Conservation (phyloP, 768 basidiomycete species). For the Mycena leptocephala region DNA sequence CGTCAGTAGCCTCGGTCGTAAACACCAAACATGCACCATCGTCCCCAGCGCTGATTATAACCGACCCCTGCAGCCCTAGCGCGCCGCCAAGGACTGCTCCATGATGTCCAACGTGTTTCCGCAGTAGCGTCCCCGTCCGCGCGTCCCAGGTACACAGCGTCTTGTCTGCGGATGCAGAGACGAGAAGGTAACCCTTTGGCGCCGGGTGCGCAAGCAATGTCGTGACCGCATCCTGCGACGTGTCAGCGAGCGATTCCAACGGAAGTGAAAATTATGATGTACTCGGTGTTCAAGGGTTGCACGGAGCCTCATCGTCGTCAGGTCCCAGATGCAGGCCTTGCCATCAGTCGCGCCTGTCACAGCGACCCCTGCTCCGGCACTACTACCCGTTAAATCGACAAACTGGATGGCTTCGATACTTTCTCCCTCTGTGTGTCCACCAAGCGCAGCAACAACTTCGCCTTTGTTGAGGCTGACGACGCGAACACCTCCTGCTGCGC, state of each 20-base stretch:
- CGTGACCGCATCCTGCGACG: constrained; percentile 85
- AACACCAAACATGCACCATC: constrained; percentile 92
- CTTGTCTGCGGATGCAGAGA: constrained; percentile 91
- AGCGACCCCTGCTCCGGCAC: constrained; percentile 72
- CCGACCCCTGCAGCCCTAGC: constrained; percentile 77
- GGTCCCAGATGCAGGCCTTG: constrained; percentile 95
- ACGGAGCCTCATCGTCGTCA: constrained; percentile 87
- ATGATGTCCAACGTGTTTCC: constrained; percentile 88
- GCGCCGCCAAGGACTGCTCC: constrained; percentile 84
- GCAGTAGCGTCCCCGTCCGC: constrained; percentile 84
- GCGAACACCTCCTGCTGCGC: constrained; percentile 87
- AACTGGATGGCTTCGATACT: constrained; percentile 92
- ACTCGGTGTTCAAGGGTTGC: constrained; percentile 90
- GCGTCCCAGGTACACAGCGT: constrained; percentile 95
- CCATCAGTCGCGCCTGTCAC: constrained; percentile 95
- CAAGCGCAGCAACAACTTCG: constrained; percentile 82
- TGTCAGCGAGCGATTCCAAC: constrained; percentile 16
- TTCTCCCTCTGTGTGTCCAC: constrained; percentile 89
- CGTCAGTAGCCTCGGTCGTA: constrained; percentile 69
- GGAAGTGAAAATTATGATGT: not conserved
- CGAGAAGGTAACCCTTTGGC: constrained; percentile 83
- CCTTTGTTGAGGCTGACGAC: constrained; percentile 92
- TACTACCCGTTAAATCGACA: constrained; percentile 79
- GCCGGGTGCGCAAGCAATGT: constrained; percentile 81
- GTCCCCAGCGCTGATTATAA: constrained; percentile 92